Base-by-base conservation (phyloP, 2,329 filamentous ascomycete species). In the Mycosphaerelloides madeirae region DNA sequence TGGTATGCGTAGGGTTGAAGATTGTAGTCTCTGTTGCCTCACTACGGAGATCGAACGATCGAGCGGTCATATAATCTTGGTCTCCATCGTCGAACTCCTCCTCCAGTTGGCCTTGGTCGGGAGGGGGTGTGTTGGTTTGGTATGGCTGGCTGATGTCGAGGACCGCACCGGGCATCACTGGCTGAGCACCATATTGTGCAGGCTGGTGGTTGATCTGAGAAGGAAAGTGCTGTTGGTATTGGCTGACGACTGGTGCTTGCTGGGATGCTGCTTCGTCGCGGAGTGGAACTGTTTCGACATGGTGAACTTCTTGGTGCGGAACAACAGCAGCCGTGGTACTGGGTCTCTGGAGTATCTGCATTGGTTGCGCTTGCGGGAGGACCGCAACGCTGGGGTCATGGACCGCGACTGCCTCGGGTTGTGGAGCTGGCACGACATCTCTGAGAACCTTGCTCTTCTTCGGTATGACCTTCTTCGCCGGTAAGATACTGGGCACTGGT, bases 41-140 rank as follows among this genome's bases (percentile, higher is more conserved):
- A 33, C 54, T 56, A 52, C 81, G 80, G 9, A 87, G 89, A 55
- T 84, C 82, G 31, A 86, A 82, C 2, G 87, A 93, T 18, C 82
- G 83, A 45, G 86, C 87, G 16, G 85, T 90, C 46, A 84, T 84
- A 56, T 82, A 83, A 16, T 77, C 79, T 61, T 83, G 79, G n/a
- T 81, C 79, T 40, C 81, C 79, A 48, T 79, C 80, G 51, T 89
- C 87, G 19, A 91, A 84, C 13, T 89, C 85, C 13, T 81, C 77
- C 18, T 74, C 64, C 13, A 87, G 83, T 14, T 58, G 55, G 43
- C 59, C 48, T 19, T 55, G 48, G 11, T 49, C 50, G 28, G 43
- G 18, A 6, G 45, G 44, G 9, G 46, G 46, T 32, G 46, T 54
- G 22, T 41, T 42, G 35, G 44, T 41, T 31, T 37, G 25, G 36